Percentiles rank a stretch among this genome's conserved stretches.
phyloP scores from a whole-genome alignment of 2,329 filamentous ascomycete species.

The Aspergillus ustus region DNA sequence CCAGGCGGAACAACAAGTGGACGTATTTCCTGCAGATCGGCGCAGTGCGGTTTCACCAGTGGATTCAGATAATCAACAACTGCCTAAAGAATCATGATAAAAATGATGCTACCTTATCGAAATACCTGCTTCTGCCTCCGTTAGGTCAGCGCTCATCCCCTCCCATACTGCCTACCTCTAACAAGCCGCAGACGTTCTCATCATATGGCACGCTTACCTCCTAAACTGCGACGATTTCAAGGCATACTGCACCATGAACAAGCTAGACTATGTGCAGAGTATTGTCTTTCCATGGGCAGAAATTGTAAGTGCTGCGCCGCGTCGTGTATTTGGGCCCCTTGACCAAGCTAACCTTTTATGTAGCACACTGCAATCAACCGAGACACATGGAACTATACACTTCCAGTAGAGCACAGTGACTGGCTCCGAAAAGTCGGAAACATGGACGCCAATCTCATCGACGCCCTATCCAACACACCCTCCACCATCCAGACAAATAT shows the following conservation, averaged over 20 bases:
- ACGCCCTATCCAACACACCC: neutral
- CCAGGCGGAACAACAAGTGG: conserved; percentile 17
- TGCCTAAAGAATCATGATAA: neutral
- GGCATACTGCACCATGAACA: conserved; percentile 68
- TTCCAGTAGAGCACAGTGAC: neutral
- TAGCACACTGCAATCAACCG: conserved; percentile 22
- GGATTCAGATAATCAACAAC: conserved; percentile 14
- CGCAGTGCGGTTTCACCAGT: conserved; percentile 17
- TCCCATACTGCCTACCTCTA: neutral
- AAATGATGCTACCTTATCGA: neutral
- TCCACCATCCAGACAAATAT: neutral
- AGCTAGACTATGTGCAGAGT: conserved; percentile 60
- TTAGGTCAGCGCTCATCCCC: conserved; percentile 52
- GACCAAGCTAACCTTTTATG: neutral
- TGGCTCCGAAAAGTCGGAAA: conserved; percentile 4
- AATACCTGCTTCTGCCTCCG: conserved; percentile 52
- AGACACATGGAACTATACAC: conserved; percentile 16
- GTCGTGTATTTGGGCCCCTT: neutral
- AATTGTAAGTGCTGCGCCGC: conserved; percentile 37
- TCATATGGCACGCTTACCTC: conserved; percentile 79
- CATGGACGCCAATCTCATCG: conserved; percentile 13
- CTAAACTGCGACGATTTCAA: conserved; percentile 72
- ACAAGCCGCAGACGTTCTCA: conserved; percentile 65
- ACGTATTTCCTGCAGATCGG: conserved; percentile 16
- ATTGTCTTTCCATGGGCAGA: conserved; percentile 68